phyloP scores from a whole-genome alignment of 2,329 filamentous ascomycete species.

The Chlorencoelia australis region DNA sequence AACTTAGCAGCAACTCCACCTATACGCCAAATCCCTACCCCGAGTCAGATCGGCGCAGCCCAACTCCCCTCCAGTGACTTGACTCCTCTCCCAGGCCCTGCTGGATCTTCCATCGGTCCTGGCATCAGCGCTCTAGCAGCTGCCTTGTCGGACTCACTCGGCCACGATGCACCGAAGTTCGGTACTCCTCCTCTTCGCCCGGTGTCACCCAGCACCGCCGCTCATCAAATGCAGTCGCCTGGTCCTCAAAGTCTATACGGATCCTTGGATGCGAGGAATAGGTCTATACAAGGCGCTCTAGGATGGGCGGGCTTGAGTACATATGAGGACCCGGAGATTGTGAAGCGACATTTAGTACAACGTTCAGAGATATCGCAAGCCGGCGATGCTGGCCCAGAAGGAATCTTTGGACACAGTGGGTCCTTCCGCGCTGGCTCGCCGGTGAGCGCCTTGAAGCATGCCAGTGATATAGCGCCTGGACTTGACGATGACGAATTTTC shows the following conservation, averaged over 20 bases:
- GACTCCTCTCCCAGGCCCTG: slow-evolving; percentile 52
- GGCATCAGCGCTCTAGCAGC: slow-evolving; percentile 82
- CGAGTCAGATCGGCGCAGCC: slow-evolving; percentile 31
- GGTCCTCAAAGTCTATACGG: slow-evolving; percentile 66
- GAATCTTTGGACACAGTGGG: slow-evolving; percentile 16
- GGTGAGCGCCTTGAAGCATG: slow-evolving; percentile 25
- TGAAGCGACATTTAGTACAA: slow-evolving; percentile 79
- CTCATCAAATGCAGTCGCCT: slow-evolving; percentile 28
- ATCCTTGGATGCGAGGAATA: slow-evolving; percentile 66
- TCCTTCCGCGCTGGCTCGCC: slow-evolving; percentile 28
- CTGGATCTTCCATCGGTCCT: slow-evolving; percentile 57
- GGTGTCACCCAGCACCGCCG: slow-evolving; percentile 45
- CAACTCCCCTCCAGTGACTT: slow-evolving; percentile 33
- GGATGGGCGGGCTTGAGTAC: slow-evolving; percentile 43
- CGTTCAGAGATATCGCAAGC: slow-evolving; percentile 42
- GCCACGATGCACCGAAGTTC: slow-evolving; percentile 58
- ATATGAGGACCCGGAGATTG: slow-evolving; percentile 82
- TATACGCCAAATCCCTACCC: slow-evolving; percentile 39
- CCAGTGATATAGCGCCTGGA: slow-evolving; percentile 26
- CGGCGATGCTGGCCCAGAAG: slow-evolving; percentile 14
- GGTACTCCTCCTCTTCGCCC: slow-evolving; percentile 52
- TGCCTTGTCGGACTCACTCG: slow-evolving; percentile 68
- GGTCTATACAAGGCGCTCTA: slow-evolving; percentile 31
- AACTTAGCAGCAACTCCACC: slow-evolving; percentile 35
- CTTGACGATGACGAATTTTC: slow-evolving; percentile 75